phyloP scores from a whole-genome alignment of 176 grass and related monocot species.

The Miscanthus lutarioriparius region DNA sequence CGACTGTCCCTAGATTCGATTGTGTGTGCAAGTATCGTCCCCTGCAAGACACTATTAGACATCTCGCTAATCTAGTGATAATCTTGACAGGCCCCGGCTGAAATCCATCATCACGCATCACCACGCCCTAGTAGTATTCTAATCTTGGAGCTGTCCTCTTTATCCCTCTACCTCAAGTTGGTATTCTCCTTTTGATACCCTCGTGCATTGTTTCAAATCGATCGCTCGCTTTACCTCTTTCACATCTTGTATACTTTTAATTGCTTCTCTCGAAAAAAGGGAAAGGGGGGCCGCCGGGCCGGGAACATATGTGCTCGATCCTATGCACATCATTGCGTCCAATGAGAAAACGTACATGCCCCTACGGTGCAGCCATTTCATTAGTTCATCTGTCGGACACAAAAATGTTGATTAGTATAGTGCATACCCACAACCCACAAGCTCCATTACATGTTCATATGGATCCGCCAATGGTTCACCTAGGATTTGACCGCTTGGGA shows the following conservation, averaged over 20 bases:
- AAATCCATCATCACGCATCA: not conserved
- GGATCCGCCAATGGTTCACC: no score
- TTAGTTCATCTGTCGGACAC: no score
- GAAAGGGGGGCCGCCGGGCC: not conserved
- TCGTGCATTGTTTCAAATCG: constrained; percentile 5
- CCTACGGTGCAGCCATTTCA: no score
- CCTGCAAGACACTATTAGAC: no score
- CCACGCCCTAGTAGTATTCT: not conserved
- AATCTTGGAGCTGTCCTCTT: not conserved
- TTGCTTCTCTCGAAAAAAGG: not conserved
- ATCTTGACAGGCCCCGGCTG: not conserved
- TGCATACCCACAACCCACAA: no score
- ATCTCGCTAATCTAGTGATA: not conserved
- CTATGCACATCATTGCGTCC: not conserved
- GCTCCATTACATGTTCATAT: no score
- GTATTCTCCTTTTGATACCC: constrained; percentile 24
- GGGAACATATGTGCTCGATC: not conserved
- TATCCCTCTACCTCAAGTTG: not conserved
- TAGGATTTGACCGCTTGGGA: no score
- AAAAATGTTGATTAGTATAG: no score
- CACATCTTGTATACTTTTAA: not conserved
- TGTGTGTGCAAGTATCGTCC: not conserved
- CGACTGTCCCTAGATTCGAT: no score
- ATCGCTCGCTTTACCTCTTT: constrained; percentile 11
- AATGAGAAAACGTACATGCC: not conserved